Percentiles rank a stretch among this genome's conserved stretches.
phyloP scores from a whole-genome alignment of 2,329 filamentous ascomycete genomes.

The Onygenales sp. region DNA sequence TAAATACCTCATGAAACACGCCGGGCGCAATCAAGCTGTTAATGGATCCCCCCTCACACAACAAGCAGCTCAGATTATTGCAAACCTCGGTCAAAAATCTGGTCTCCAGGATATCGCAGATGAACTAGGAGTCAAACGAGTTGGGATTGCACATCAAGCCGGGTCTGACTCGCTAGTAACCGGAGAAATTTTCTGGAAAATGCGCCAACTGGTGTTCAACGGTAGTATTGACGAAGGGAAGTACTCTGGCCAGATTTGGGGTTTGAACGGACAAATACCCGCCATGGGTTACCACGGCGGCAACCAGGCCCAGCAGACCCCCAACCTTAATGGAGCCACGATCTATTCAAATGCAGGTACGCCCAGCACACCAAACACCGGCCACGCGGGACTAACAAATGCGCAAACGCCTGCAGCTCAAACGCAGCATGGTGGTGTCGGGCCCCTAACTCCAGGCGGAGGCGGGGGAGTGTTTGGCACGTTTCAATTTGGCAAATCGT shows the following conservation, averaged over 20 bases:
- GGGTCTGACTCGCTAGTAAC: constrained; percentile 91
- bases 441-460: constrained; percentile 68
- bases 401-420: constrained; percentile 35
- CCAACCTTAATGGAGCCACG: constrained; percentile 45
- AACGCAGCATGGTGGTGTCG: constrained; percentile 49
- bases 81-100: constrained; percentile 80
- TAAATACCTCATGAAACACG: constrained; percentile 92
- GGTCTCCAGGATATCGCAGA: constrained; percentile 91
- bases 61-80: constrained; percentile 61
- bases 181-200: constrained; percentile 88
- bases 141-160: constrained; percentile 82
- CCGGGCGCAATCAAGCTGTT: constrained; percentile 59
- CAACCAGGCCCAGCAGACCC: constrained; percentile 38
- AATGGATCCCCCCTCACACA: constrained; percentile 56
- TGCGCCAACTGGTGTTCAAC: constrained; percentile 80
- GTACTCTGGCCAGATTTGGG: constrained; percentile 86
- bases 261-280: constrained; percentile 64
- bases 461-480: constrained; percentile 66
- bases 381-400: constrained; percentile 39
- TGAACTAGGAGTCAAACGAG: constrained; percentile 78
- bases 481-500: constrained; percentile 38
- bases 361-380: constrained; percentile 60
- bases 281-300: constrained; percentile 35
- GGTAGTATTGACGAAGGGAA: constrained; percentile 67
- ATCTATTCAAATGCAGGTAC: constrained; percentile 41